A percentile compares a stretch with the other conserved stretches of the same genome.
phyloP scores from a whole-genome alignment of 1,284 basidiomycete genomes.

The Microbotryomycetes sp. region DNA sequence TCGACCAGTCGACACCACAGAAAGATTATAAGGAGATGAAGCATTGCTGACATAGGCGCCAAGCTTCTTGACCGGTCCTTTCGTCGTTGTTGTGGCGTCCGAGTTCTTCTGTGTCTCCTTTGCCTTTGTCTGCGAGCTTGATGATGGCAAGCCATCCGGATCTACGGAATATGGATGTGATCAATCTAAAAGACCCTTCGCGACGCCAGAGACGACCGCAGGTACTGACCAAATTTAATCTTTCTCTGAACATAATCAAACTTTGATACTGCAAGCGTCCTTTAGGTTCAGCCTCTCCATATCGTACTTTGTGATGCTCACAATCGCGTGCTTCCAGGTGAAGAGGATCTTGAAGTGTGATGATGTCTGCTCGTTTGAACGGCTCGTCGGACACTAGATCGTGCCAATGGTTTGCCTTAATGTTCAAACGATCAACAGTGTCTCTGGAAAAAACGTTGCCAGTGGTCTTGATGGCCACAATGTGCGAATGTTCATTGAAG shows the following conservation, averaged over 20 bases:
- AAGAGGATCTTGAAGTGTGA: conserved; percentile 53
- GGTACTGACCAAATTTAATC: conserved; percentile 31
- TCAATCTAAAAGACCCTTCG: too few species aligned
- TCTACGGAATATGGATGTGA: too few species aligned
- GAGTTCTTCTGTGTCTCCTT: background rate
- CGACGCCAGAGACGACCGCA: too few species aligned
- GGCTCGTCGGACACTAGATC: conserved; percentile 79
- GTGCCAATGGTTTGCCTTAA: conserved; percentile 59
- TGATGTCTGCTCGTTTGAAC: conserved; percentile 79
- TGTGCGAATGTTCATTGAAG: conserved; percentile 48
- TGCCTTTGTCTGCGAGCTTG: background rate
- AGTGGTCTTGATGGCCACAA: conserved; percentile 43
- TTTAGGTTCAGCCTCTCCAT: background rate
- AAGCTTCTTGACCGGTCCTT: conserved; percentile 6
- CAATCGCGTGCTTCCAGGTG: conserved; percentile 36
- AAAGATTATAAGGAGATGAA: conserved; percentile 65
- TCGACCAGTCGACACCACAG: conserved; percentile 81
- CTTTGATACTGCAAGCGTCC: conserved; percentile 19
- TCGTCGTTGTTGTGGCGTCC: background rate
- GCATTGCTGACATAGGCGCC: background rate
- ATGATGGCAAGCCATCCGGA: too few species aligned
- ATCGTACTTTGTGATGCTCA: conserved; percentile 9
- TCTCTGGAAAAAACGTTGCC: conserved; percentile 87
- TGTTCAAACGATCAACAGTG: conserved; percentile 53
- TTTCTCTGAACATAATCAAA: conserved; percentile 40